Evolutionary conservation across 139 green algal species (phyloP), one percentile per base, ranked within the genome.

Genomic region (Zygnema circumcarinatum): DNA sequence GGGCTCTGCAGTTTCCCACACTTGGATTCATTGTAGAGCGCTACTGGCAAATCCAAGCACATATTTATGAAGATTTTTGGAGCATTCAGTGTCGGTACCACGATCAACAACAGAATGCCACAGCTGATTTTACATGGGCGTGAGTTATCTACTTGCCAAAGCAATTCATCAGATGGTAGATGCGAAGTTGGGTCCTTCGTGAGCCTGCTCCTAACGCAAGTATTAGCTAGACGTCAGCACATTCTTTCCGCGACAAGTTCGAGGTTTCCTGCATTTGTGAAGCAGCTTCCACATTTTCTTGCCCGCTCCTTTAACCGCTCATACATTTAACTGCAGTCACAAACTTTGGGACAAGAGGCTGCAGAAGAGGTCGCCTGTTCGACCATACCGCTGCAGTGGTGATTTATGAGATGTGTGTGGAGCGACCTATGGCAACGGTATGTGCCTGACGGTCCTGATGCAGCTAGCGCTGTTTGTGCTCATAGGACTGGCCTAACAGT

Each of bases 21-120:
- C 93, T 99, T 67, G 96, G 96, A 0, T 94, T 99, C 42, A 97
- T 99, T 52, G 97, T 99, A 75, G 94, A 98, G 93, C 92, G 97
- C 1, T 93, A 94, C 1, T 99, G 97, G 96, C 94, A 99, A 89
- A 96, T 98, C 35, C 92, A 97, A 87, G 94, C 94, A 2, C 96
- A 99, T 91, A 92, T 99, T 1, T 72, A 93, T 0, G 96, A 99
- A 92, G 86, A 90, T 0, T 99, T 98, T 83, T 99, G 97, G 97
- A 92, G 91, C 76, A 97, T 98, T 52, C 83, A 90, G 11, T 74
- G 87, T 31, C 32, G 7, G 36, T 85, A 93, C 53, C 21, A 38
- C 2, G n/a, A 73, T 22, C 29, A 86, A 20, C 36, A 76, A 38
- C 25, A 89, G 29, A 39, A 41, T 53, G 83, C 69, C 2, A 67